These are phyloP conservation scores for Blastobotrys peoriensis DNA, from an alignment of 805 yeast genomes.

Conservation along the genomic window DNA sequence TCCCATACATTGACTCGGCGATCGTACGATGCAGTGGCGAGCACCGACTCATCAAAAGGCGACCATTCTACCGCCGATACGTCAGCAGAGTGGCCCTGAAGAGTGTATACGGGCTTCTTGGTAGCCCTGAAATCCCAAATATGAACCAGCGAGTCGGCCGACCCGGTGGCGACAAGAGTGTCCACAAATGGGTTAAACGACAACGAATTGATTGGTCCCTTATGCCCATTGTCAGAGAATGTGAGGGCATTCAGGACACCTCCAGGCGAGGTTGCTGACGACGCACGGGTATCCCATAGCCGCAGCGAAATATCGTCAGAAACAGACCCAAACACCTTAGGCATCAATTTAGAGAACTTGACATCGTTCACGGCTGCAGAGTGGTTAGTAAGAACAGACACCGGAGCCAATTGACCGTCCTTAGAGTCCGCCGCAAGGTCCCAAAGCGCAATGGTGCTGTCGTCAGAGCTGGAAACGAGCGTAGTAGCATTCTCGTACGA, in stretches of 20 bases:
- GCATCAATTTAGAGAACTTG: constrained; percentile 44
- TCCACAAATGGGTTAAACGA: constrained; percentile 53
- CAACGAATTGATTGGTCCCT: constrained; percentile 50
- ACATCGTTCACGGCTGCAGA: constrained; percentile 60
- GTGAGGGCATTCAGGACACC: constrained; percentile 28
- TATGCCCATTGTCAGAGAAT: constrained; percentile 16
- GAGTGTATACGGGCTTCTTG: constrained; percentile 49
- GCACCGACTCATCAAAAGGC: constrained; percentile 42
- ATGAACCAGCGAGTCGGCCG: constrained; percentile 63
- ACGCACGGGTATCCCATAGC: constrained; percentile 51
- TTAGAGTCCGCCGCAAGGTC: constrained; percentile 35
- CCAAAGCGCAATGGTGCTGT: constrained; percentile 71
- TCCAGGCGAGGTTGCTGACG: constrained; percentile 44
- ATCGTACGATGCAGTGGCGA: constrained; percentile 61
- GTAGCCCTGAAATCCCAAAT: constrained; percentile 72
- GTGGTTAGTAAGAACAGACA: constrained; percentile 41
- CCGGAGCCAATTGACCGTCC: constrained; percentile 25
- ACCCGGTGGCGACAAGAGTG: constrained; percentile 65
- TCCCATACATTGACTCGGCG: constrained; percentile 75
- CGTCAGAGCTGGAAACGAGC: constrained; percentile 66
- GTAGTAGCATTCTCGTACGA: constrained; percentile 34
- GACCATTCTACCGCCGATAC: constrained; percentile 54
- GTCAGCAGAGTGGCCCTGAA: constrained; percentile 60
- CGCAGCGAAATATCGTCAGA: constrained; percentile 63
- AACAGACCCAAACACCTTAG: constrained; percentile 58